A percentile compares a stretch with the other conserved stretches of the same genome.
Evolutionary conservation across 805 yeast genomes (phyloP).

Genomic region (Candida fluviatilis): DNA sequence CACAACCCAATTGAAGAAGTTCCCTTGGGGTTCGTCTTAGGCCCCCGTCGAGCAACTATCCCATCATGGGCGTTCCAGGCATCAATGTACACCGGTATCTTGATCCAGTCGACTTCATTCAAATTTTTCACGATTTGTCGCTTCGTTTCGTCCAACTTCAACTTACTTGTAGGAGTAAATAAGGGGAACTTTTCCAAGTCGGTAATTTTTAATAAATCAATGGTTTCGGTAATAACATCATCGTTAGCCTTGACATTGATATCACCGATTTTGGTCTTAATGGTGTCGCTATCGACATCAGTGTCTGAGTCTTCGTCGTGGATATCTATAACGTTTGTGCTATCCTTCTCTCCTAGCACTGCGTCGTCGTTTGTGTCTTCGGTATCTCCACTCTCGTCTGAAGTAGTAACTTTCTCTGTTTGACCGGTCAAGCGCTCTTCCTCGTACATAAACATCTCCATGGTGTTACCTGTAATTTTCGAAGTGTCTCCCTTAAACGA

Average conservation of each 20-base stretch:
- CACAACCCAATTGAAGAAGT: conserved; percentile 50
- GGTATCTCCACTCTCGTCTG: conserved; percentile 10
- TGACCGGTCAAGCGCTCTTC: conserved; percentile 24
- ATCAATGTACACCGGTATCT: conserved; percentile 68
- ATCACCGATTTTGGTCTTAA: conserved; percentile 6
- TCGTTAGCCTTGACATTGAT: conserved; percentile 24
- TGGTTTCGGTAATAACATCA: conserved; percentile 12
- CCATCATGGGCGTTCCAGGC: conserved; percentile 83
- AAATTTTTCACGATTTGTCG: conserved; percentile 46
- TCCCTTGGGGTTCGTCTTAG: conserved; percentile 47
- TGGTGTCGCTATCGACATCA: conserved; percentile 6
- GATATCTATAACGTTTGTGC: not conserved
- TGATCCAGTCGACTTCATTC: conserved; percentile 68
- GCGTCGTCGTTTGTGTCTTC: not conserved
- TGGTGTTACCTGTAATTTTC: conserved; percentile 27
- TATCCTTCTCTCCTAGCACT: conserved; percentile 5
- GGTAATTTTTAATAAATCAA: conserved; percentile 11
- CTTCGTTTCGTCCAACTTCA: conserved; percentile 36
- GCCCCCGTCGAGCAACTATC: conserved; percentile 74
- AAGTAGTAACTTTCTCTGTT: conserved; percentile 8
- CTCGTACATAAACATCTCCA: conserved; percentile 35
- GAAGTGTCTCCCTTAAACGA: conserved; percentile 42
- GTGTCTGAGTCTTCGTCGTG: conserved; percentile 11
- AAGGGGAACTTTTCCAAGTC: conserved; percentile 23
- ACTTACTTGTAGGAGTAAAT: conserved; percentile 18